Evolutionary conservation across 2,329 filamentous ascomycete species (phyloP).

Genomic region (Hansfordia pulvinata): DNA sequence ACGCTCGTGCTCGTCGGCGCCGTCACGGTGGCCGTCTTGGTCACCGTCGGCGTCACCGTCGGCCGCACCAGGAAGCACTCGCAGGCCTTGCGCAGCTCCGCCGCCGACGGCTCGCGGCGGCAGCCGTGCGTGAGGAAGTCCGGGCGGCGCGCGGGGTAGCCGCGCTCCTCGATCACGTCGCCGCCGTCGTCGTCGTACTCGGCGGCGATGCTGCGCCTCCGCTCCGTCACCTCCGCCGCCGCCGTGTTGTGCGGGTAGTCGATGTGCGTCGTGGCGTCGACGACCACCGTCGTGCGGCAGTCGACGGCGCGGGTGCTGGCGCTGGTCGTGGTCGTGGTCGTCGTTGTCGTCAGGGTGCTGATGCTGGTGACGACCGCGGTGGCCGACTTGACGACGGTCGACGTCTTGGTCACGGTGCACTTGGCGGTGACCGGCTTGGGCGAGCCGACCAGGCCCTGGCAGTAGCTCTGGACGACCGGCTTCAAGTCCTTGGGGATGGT

Average conservation of each 20-base stretch:
- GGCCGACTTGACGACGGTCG: neutral
- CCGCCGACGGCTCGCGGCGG: no score
- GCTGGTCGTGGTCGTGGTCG: neutral
- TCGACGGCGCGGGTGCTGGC: neutral
- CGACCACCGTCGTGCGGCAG: neutral
- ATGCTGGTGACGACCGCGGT: neutral
- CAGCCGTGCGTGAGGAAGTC: no score
- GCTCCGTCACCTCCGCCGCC: no score
- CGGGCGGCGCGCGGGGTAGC: no score
- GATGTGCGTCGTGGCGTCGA: neutral
- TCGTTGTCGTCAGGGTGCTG: neutral
- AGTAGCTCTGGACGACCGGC: no score
- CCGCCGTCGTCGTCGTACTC: no score
- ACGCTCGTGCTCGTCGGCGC: neutral
- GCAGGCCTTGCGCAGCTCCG: no score
- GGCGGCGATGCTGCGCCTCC: no score
- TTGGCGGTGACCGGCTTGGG: neutral
- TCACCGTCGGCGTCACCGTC: neutral
- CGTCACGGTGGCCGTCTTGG: neutral
- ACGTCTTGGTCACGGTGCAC: neutral
- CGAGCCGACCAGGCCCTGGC: slow-evolving; percentile 1
- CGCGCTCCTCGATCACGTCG: no score
- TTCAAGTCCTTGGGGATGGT: no score
- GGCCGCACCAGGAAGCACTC: no score
- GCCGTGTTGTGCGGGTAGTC: no score